Base-by-base conservation (phyloP, 345 rosid genomes). In the Melaleuca alternifolia region DNA sequence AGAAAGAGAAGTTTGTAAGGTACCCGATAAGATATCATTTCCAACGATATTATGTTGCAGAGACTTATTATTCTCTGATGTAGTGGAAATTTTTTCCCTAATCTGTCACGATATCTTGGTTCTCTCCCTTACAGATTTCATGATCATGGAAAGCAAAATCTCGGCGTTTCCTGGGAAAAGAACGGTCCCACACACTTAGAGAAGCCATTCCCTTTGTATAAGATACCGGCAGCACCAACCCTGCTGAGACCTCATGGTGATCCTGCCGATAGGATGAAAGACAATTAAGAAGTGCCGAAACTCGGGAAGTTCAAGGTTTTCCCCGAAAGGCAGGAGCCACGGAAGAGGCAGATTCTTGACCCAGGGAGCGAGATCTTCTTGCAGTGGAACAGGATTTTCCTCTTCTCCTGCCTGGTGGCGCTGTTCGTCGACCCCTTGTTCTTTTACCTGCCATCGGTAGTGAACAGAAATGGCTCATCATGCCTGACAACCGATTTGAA, bases 401-500 rank as follows among this genome's bases (percentile, higher is more conserved):
- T 93, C 86, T 93, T 93, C 76, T 94, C 95, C 90, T 94, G 96
- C 89, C 88, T 97, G 11, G 90, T 95, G 10, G 96, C 97, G n/a
- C 93, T 95, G 14, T 96, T 95, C 85, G 94, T 95, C 6, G 98
- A 97, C 89, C 98, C 98, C 53, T 90, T 96, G 92, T 95, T 96
- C 88, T 95, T 95, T 84, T 95, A 93, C 89, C 91, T 96, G 11
- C 97, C 98, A 33, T 93, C 94, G 18, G 93, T 95, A 1, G 87
- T 85, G 50, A 89, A 15, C 50, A 7, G 56, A 5, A 13, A 76
- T 48, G 37, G 87, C n/a, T 87, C 96, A 23, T 89, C 94, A 1
- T 95, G 96, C 88, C 90, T 93, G 95, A 90, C 88, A 23, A 90
- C 92, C 48, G 96, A 94, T 87, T 84, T 89, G 92, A 93, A 91